Evolutionary conservation across 2,329 filamentous ascomycete species (phyloP), one percentile per base, ranked within the genome.

Genomic region (Bisporella sp.): DNA sequence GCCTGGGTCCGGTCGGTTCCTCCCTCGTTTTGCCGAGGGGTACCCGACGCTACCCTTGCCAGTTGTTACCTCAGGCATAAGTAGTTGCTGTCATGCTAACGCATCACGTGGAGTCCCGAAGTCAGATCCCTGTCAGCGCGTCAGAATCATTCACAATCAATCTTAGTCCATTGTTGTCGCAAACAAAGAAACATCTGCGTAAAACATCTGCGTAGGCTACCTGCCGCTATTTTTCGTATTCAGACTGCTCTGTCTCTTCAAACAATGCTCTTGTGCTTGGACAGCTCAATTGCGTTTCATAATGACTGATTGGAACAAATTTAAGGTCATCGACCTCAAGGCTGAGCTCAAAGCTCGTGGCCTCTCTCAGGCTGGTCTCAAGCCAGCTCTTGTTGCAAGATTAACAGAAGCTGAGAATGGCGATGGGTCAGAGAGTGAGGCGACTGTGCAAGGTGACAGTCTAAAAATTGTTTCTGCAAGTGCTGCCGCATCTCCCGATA

Each of bases 301-400:
- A 37, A 78, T 78, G 76, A 68, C 70, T 53, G 75, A 78, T 57
- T 79, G 75, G 64, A 72, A 65, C 49, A 75, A 74, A 67, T 76
- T 84, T 62, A 91, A 87, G 69, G 87, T 92, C 55, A 74, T 82
- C 33, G 85, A 90, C 62, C 76, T 92, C 52, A 86, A 84, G 68
- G 79, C 80, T 28, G 85, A 90, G 71, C 75, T 91, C 41, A 89
- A 87, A 69, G 75, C 73, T 52, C 79, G 86, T 56, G 82, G 82
- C n/a, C 77, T 91, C 39, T 72, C 81, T 5, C 78, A 82, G 54
- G 78, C 79, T 29, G 87, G 87, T 6, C 74, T 89, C 47, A 87
- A 90, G 65, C 76, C 82, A 29, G 86, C 85, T 53, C 77, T 90
- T 44, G 75, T 91, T 50, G 77, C 84, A 53, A 79, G 84, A 52